These are phyloP conservation scores for Entonaema liquescens DNA, from an alignment of 495 filamentous ascomycete species.

Conservation along the genomic window DNA sequence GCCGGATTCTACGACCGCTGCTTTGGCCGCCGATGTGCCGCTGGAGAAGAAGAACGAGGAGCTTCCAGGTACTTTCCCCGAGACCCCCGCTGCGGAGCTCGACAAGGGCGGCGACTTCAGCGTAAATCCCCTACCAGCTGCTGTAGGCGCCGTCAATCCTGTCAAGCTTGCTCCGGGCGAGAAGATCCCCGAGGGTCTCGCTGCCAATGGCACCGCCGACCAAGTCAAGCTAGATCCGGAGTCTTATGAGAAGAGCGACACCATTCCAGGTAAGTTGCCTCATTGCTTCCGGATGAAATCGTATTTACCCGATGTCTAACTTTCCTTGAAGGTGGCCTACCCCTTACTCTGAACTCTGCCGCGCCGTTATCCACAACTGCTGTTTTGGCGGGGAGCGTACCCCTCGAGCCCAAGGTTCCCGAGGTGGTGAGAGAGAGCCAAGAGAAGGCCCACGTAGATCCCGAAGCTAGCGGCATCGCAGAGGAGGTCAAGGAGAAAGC, in stretches of 20 bases:
- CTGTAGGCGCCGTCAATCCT: slow-evolving; percentile 79
- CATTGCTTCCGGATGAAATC: neutral
- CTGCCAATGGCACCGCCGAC: slow-evolving; percentile 61
- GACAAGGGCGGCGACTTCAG: slow-evolving; percentile 60
- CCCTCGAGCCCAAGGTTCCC: slow-evolving; percentile 72
- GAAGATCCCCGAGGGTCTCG: slow-evolving; percentile 71
- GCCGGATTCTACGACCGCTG: slow-evolving; percentile 49
- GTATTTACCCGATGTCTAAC: neutral
- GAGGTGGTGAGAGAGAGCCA: slow-evolving; percentile 74
- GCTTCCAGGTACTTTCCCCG: slow-evolving; percentile 81
- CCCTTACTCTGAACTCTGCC: slow-evolving; percentile 70
- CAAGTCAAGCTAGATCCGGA: slow-evolving; percentile 80
- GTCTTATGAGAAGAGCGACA: slow-evolving; percentile 81
- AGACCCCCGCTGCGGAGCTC: slow-evolving; percentile 67
- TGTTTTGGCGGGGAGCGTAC: slow-evolving; percentile 73
- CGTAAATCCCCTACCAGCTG: slow-evolving; percentile 81
- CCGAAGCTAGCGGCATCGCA: slow-evolving; percentile 67
- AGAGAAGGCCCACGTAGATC: slow-evolving; percentile 62
- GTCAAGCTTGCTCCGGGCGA: slow-evolving; percentile 82
- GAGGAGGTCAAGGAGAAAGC: slow-evolving; percentile 69
- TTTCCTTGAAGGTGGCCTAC: slow-evolving; percentile 39
- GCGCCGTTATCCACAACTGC: slow-evolving; percentile 76
- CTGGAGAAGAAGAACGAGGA: slow-evolving; percentile 49
- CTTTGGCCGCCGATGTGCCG: slow-evolving; percentile 47
- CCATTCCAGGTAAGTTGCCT: slow-evolving; percentile 53